Evolutionary conservation across 2,329 filamentous ascomycete species (phyloP).

Genomic region (Xylariaceae sp.): DNA sequence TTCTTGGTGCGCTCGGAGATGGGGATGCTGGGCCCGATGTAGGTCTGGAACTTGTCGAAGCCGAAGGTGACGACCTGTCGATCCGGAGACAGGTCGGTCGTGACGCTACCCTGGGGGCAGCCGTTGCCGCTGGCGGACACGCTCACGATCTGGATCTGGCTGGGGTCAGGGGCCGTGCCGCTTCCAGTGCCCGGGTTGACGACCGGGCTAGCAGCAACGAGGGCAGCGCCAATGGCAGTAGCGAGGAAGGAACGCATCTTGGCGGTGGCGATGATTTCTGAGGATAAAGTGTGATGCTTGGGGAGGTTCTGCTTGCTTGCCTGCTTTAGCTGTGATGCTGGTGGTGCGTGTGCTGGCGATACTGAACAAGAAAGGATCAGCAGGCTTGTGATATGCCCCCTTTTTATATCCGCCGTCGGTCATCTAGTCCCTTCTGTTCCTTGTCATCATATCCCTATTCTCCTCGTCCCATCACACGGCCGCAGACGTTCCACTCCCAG

Average conservation of each 20-base stretch:
- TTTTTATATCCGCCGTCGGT: conserved; percentile 23
- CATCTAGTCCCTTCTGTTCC: conserved; percentile 1
- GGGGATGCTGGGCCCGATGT: conserved; percentile 38
- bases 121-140: conserved; percentile 40
- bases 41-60: conserved; percentile 43
- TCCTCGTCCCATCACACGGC: conserved; percentile 5
- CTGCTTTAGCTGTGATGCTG: conserved; percentile 3
- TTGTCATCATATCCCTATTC: conserved; percentile 2
- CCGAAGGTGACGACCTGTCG: conserved; percentile 43
- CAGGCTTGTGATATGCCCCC: conserved; percentile 16
- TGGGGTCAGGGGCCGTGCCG: conserved; percentile 31
- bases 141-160: conserved; percentile 36
- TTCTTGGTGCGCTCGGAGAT: conserved; percentile 38
- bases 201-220: conserved; percentile 34
- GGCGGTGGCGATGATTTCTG: conserved; percentile 18
- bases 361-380: conserved; percentile 24
- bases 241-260: conserved; percentile 34
- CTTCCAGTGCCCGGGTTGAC: conserved; percentile 30
- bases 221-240: conserved; percentile 31
- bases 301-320: background rate
- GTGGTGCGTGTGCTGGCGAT: conserved; percentile 11
- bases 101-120: conserved; percentile 39
- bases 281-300: background rate
- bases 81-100: conserved; percentile 38
- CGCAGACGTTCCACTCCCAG: conserved; percentile 4